A percentile compares a stretch with the other conserved stretches of the same genome.
These are phyloP conservation scores for Nectriaceae sp. DNA, from an alignment of 2,329 filamentous ascomycete genomes.

Conservation along the genomic window DNA sequence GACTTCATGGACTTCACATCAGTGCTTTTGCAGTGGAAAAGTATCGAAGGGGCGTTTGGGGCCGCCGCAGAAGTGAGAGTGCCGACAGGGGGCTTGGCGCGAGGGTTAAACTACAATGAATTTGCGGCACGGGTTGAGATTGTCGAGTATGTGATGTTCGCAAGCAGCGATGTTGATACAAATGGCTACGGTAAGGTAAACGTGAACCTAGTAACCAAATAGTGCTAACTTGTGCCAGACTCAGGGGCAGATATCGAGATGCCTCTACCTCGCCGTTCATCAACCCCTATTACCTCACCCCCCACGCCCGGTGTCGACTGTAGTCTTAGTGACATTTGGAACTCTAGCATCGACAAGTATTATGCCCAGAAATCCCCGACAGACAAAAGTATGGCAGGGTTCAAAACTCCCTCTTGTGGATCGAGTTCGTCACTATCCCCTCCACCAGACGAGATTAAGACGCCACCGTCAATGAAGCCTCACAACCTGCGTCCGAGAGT, in stretches of 20 bases:
- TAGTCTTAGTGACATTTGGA: neutral
- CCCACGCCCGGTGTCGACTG: neutral
- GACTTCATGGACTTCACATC: conserved; percentile 19
- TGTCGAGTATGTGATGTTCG: conserved; percentile 28
- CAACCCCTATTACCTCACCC: neutral
- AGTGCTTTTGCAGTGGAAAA: conserved; percentile 7
- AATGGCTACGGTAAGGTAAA: neutral
- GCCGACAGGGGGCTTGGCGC: conserved; percentile 20
- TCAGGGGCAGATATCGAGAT: neutral
- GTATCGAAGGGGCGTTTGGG: conserved; percentile 13
- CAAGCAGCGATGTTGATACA: conserved; percentile 6
- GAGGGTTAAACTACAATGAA: conserved; percentile 20
- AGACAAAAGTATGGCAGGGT: neutral
- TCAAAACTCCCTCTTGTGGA: neutral
- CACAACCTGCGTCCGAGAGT: neutral
- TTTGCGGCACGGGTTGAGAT: conserved; percentile 27
- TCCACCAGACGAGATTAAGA: conserved; percentile 15
- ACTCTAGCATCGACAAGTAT: neutral
- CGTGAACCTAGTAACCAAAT: neutral
- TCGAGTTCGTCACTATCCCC: conserved; percentile 16
- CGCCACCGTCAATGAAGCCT: conserved; percentile 15
- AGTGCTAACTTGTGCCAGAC: neutral
- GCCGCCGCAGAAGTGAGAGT: conserved; percentile 16
- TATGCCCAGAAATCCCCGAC: neutral
- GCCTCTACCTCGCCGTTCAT: neutral